These are phyloP conservation scores for Cunninghamia lanceolata DNA, from an alignment of 75 land plant species.

Conservation along the genomic window DNA sequence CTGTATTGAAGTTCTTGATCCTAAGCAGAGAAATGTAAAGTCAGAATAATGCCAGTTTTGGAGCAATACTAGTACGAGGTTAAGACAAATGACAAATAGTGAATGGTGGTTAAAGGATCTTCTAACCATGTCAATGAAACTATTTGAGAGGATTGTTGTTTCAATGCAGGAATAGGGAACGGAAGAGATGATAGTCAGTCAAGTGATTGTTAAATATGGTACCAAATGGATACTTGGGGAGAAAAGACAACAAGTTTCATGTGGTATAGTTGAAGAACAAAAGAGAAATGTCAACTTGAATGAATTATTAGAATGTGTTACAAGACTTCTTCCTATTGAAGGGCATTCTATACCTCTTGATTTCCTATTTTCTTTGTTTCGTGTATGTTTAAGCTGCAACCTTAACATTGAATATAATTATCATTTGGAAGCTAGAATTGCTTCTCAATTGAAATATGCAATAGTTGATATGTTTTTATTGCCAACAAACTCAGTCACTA, in stretches of 20 bases:
- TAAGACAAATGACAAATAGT: constrained; percentile 24
- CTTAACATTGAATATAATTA: constrained; percentile 21
- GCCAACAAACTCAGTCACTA: constrained; percentile 11
- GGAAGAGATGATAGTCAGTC: constrained; percentile 74
- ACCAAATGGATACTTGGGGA: constrained; percentile 48
- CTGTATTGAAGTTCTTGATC: too few species aligned
- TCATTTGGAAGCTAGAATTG: constrained; percentile 50
- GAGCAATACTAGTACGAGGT: too few species aligned
- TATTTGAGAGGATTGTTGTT: constrained; percentile 59
- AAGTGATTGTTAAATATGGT: constrained; percentile 56
- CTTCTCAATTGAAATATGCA: constrained; percentile 56
- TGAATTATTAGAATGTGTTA: constrained; percentile 31
- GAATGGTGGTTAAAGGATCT: constrained; percentile 77
- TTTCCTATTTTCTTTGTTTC: constrained; percentile 65
- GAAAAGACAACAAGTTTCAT: constrained; percentile 12
- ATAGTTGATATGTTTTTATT: constrained; percentile 50
- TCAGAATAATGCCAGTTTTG: too few species aligned
- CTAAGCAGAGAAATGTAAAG: too few species aligned
- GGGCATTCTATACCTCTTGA: constrained; percentile 47
- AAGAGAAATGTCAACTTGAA: constrained; percentile 14
- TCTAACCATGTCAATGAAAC: constrained; percentile 47
- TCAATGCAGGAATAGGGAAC: constrained; percentile 76
- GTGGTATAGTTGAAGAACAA: constrained; percentile 4
- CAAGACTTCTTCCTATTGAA: constrained; percentile 44
- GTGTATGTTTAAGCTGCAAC: constrained; percentile 31